Percentiles rank a stretch among this genome's conserved stretches.
phyloP scores from a whole-genome alignment of 2,329 filamentous ascomycete species.

The Chaetothyriales sp. region DNA sequence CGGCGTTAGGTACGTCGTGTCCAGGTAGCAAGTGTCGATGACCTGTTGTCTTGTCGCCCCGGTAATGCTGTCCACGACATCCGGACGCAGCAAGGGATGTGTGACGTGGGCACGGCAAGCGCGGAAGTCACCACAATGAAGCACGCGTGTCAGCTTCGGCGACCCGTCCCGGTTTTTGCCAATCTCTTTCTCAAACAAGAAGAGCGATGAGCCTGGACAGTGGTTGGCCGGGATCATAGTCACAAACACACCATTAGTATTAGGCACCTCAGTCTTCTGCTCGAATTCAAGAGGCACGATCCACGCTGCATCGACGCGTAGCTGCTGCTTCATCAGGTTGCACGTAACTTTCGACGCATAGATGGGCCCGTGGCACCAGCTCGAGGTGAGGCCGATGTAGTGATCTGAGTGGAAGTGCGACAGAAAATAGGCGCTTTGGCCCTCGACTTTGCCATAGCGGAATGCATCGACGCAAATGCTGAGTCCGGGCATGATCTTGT shows the following conservation, averaged over 20 bases:
- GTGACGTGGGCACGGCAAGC: slow-evolving; percentile 71
- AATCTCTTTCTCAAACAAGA: slow-evolving; percentile 70
- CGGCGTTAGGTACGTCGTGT: slow-evolving; percentile 92
- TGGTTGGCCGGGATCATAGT: slow-evolving; percentile 96
- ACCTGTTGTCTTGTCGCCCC: slow-evolving; percentile 65
- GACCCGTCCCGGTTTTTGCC: slow-evolving; percentile 40
- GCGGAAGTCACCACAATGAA: slow-evolving; percentile 93
- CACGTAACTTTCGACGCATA: slow-evolving; percentile 90
- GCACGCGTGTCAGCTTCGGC: slow-evolving; percentile 55
- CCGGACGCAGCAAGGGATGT: slow-evolving; percentile 67
- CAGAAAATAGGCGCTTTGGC: slow-evolving; percentile 86
- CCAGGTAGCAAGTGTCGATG: slow-evolving; percentile 90
- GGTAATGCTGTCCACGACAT: slow-evolving; percentile 52
- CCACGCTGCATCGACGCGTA: slow-evolving; percentile 73
- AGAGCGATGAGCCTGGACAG: slow-evolving; percentile 86
- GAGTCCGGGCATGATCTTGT: slow-evolving; percentile 91
- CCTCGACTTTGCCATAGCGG: slow-evolving; percentile 81
- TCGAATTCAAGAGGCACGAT: slow-evolving; percentile 79
- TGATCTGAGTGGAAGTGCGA: slow-evolving; percentile 98
- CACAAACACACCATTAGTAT: slow-evolving; percentile 66
- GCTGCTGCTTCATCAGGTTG: slow-evolving; percentile 72
- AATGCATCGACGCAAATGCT: slow-evolving; percentile 88
- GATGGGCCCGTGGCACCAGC: slow-evolving; percentile 85
- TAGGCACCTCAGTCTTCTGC: slow-evolving; percentile 58
- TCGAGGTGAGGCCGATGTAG: slow-evolving; percentile 77